Percentiles rank a stretch among this genome's conserved stretches.
These are phyloP conservation scores for Telopea speciosissima DNA, from an alignment of 177 flowering plant genomes.

Conservation along the genomic window DNA sequence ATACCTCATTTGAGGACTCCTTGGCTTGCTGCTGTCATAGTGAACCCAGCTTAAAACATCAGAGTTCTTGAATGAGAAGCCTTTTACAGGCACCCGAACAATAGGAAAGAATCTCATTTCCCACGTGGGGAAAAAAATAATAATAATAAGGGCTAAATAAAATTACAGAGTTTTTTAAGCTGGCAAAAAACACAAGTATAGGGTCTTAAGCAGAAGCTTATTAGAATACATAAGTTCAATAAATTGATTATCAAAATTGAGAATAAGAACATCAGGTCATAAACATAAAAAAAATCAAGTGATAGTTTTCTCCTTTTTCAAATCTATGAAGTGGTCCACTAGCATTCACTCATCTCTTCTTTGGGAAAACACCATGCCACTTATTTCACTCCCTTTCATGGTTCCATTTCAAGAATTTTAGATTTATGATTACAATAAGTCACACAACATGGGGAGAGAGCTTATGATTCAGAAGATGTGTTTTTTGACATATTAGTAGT, in stretches of 20 bases:
- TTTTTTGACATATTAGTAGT: too few species aligned
- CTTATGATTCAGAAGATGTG: too few species aligned
- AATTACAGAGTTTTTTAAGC: too few species aligned
- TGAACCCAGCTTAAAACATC: conserved; percentile 61
- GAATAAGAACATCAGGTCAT: neutral
- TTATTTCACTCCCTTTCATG: too few species aligned
- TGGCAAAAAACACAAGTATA: neutral
- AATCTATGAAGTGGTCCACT: too few species aligned
- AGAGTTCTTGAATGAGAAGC: conserved; percentile 60
- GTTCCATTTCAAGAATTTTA: too few species aligned
- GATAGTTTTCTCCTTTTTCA: neutral
- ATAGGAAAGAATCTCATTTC: conserved; percentile 6
- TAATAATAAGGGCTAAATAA: too few species aligned
- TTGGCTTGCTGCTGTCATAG: conserved; percentile 85
- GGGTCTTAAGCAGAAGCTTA: neutral
- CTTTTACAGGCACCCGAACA: conserved; percentile 63
- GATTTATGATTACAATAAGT: too few species aligned
- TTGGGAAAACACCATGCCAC: too few species aligned
- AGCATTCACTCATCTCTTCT: too few species aligned
- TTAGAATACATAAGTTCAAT: neutral
- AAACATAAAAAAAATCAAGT: neutral
- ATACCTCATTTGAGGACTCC: conserved; percentile 50
- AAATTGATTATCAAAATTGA: neutral
- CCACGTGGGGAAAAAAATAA: neutral
- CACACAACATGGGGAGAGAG: too few species aligned